These are phyloP conservation scores for Byssothecium circinans DNA, from an alignment of 2,329 filamentous ascomycete genomes.

Conservation along the genomic window DNA sequence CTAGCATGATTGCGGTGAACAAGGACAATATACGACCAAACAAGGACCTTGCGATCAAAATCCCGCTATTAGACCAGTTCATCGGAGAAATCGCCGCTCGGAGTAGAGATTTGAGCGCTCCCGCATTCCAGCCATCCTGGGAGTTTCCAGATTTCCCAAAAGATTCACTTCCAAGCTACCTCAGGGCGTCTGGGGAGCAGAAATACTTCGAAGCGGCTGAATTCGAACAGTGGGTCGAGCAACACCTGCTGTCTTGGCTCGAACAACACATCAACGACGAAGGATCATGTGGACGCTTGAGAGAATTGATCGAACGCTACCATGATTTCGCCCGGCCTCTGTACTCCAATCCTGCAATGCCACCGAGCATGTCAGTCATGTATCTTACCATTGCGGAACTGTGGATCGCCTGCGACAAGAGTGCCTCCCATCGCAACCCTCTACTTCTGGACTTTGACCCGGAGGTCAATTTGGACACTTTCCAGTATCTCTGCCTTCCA, in stretches of 20 bases:
- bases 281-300: slow-evolving; percentile 22
- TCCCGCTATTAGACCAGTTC: slow-evolving; percentile 22
- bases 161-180: slow-evolving; percentile 10
- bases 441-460: slow-evolving; percentile 53
- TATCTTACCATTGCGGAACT: slow-evolving; percentile 59
- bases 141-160: slow-evolving; percentile 9
- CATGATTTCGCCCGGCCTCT: slow-evolving; percentile 2
- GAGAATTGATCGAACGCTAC: slow-evolving; percentile 14
- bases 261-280: slow-evolving; percentile 15
- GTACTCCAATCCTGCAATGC: slow-evolving; percentile 44
- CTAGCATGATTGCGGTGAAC: slow-evolving; percentile 5
- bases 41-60: slow-evolving; percentile 18
- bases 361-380: slow-evolving; percentile 57
- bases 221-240: slow-evolving; percentile 55
- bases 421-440: slow-evolving; percentile 43
- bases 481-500: slow-evolving; percentile 52
- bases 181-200: slow-evolving; percentile 13
- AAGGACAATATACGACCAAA: slow-evolving; percentile 15
- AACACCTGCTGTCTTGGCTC: slow-evolving; percentile 46
- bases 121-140: slow-evolving; percentile 14
- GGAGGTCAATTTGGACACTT: slow-evolving; percentile 45
- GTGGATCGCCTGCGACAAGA: slow-evolving; percentile 61
- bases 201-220: slow-evolving; percentile 34
- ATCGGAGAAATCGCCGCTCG: slow-evolving; percentile 13
- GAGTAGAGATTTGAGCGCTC: neutral